A percentile compares a stretch with the other conserved stretches of the same genome.
Conservation (phyloP, 2,329 filamentous ascomycete species). For the Aurifilum marmelostoma region DNA sequence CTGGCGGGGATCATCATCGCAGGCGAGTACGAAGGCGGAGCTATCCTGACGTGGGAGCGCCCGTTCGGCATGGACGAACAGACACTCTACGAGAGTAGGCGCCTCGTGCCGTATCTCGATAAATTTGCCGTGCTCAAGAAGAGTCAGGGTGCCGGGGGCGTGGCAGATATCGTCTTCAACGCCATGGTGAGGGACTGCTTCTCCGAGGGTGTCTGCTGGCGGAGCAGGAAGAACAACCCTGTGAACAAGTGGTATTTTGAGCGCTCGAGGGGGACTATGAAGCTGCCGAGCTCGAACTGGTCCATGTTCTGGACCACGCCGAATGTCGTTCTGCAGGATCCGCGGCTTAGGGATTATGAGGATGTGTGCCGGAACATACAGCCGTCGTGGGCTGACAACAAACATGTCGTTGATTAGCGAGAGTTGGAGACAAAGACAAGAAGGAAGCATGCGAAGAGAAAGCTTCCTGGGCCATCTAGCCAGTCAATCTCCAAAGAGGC, state of each 20-base stretch:
- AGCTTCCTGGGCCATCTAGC: background rate
- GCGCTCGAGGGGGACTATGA: constrained; percentile 79
- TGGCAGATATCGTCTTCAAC: constrained; percentile 95
- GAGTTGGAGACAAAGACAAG: background rate
- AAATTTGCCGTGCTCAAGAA: constrained; percentile 94
- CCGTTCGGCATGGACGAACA: constrained; percentile 64
- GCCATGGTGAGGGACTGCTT: constrained; percentile 92
- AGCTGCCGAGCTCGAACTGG: constrained; percentile 83
- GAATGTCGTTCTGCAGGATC: constrained; percentile 58
- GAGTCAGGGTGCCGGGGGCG: constrained; percentile 86
- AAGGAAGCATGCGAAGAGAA: background rate
- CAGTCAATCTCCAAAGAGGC: background rate
- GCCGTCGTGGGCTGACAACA: constrained; percentile 66
- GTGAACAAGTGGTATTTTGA: constrained; percentile 99
- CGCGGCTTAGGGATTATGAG: constrained; percentile 70
- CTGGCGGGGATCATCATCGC: constrained; percentile 93
- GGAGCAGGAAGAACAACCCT: constrained; percentile 85
- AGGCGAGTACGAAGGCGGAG: constrained; percentile 94
- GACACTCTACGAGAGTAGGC: constrained; percentile 55
- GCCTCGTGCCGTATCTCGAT: constrained; percentile 90
- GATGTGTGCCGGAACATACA: constrained; percentile 69
- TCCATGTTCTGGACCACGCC: constrained; percentile 98
- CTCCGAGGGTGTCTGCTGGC: constrained; percentile 87
- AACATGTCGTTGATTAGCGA: constrained; percentile 59
- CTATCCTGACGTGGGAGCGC: constrained; percentile 91